A percentile compares a stretch with the other conserved stretches of the same genome.
Evolutionary conservation across 306 rosid species (phyloP).

Genomic region (Quercus glauca): DNA sequence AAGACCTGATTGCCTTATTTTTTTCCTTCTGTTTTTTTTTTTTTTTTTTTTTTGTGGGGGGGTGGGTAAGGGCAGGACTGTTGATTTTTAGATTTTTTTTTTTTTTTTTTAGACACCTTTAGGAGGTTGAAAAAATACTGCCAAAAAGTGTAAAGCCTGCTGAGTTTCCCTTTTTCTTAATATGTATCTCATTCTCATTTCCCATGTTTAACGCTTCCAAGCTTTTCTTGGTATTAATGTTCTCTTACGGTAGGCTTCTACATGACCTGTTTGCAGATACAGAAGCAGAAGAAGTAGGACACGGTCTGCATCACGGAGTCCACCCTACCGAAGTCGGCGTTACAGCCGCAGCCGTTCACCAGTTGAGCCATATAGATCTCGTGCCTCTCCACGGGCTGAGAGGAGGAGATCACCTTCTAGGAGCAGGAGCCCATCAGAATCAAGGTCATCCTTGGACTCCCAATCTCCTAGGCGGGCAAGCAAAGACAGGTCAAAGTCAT

Average conservation of each 20-base stretch:
- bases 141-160: too few species aligned
- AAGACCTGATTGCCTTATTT: too few species aligned
- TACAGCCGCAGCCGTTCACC: slow-evolving; percentile 67
- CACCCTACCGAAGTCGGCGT: slow-evolving; percentile 57
- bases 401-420: slow-evolving; percentile 47
- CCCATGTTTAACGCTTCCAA: background rate
- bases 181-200: background rate
- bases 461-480: slow-evolving; percentile 46
- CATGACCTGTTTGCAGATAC: slow-evolving; percentile 44
- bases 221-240: background rate
- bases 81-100: too few species aligned
- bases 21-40: too few species aligned
- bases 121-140: too few species aligned
- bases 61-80: too few species aligned
- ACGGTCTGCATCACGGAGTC: slow-evolving; percentile 79
- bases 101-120: too few species aligned
- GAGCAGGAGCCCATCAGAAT: slow-evolving; percentile 60
- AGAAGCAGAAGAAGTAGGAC: slow-evolving; percentile 86
- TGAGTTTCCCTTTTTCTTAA: too few species aligned
- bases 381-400: slow-evolving; percentile 47
- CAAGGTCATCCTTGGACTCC: slow-evolving; percentile 59
- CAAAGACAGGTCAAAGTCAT: slow-evolving; percentile 53
- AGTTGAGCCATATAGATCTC: slow-evolving; percentile 43
- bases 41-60: too few species aligned
- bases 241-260: background rate